These are phyloP conservation scores for Ephemerocybe angulata DNA, from an alignment of 768 basidiomycete species.

Conservation along the genomic window DNA sequence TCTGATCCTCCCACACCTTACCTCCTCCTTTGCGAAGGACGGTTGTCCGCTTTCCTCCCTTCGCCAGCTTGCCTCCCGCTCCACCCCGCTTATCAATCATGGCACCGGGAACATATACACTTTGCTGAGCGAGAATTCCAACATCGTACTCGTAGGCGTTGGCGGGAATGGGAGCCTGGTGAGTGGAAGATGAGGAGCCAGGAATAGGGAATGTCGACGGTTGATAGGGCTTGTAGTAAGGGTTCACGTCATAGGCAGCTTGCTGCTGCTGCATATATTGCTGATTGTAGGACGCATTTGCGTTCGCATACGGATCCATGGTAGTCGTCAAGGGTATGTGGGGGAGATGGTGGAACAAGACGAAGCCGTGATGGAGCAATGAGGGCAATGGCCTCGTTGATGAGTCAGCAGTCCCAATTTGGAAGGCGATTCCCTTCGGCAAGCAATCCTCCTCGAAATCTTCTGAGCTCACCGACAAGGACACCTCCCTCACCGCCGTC, in stretches of 20 bases:
- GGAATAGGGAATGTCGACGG: constrained; percentile 69
- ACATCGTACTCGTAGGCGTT: constrained; percentile 94
- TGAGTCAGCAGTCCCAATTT: neutral
- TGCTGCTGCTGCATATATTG: constrained; percentile 53
- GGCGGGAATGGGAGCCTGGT: constrained; percentile 76
- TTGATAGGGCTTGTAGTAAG: constrained; percentile 78
- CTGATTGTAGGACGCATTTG: constrained; percentile 47
- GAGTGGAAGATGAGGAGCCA: constrained; percentile 56
- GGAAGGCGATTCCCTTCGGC: neutral
- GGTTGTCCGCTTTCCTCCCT: constrained; percentile 89
- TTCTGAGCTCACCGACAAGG: neutral
- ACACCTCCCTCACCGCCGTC: neutral
- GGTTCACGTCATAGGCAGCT: constrained; percentile 60
- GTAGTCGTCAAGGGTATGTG: neutral
- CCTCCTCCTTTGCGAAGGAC: constrained; percentile 94
- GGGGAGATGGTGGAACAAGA: neutral
- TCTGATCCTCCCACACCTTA: constrained; percentile 98
- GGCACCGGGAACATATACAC: constrained; percentile 88
- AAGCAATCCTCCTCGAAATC: neutral
- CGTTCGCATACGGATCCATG: constrained; percentile 44
- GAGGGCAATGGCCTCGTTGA: neutral
- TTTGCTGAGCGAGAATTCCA: constrained; percentile 85
- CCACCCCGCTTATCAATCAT: constrained; percentile 87
- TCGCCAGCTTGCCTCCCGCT: constrained; percentile 79
- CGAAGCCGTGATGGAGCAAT: neutral